A percentile compares a stretch with the other conserved stretches of the same genome.
Evolutionary conservation across 257 asterid species (phyloP).

Genomic region (Lycium ferocissimum): DNA sequence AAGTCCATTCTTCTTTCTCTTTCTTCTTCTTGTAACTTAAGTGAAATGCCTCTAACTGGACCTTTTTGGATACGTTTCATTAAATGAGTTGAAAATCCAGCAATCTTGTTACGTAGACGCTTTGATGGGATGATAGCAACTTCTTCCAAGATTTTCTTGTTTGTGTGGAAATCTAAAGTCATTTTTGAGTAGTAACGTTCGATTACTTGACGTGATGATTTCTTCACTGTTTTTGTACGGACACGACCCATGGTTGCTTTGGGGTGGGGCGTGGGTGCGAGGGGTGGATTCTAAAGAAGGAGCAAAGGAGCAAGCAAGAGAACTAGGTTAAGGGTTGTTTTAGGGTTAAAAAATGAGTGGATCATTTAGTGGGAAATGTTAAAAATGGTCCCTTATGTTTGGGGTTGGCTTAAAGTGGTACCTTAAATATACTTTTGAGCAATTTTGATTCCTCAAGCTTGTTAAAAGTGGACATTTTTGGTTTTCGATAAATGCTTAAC

Average conservation of each 20-base stretch:
- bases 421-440: not conserved
- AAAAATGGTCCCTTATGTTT: not conserved
- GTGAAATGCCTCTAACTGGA: slow-evolving; percentile 70
- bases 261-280: not conserved
- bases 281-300: not conserved
- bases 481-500: not conserved
- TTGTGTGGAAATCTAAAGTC: slow-evolving; percentile 73
- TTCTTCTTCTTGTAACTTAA: slow-evolving; percentile 81
- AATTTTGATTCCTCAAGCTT: not conserved
- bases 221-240: slow-evolving; percentile 80
- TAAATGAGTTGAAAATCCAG: slow-evolving; percentile 70
- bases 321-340: slow-evolving; percentile 35
- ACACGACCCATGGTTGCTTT: slow-evolving; percentile 65
- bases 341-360: not conserved
- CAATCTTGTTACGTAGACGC: slow-evolving; percentile 79
- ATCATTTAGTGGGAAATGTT: not conserved
- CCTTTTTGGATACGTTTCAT: slow-evolving; percentile 80
- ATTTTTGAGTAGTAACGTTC: slow-evolving; percentile 69
- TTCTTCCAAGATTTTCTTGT: slow-evolving; percentile 70
- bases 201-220: slow-evolving; percentile 69
- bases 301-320: not conserved
- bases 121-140: slow-evolving; percentile 74
- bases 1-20: slow-evolving; percentile 85
- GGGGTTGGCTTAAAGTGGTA: not conserved
- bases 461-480: not conserved